These are phyloP conservation scores for Epichloe aotearoae DNA, from an alignment of 2,329 filamentous ascomycete species.

Conservation along the genomic window DNA sequence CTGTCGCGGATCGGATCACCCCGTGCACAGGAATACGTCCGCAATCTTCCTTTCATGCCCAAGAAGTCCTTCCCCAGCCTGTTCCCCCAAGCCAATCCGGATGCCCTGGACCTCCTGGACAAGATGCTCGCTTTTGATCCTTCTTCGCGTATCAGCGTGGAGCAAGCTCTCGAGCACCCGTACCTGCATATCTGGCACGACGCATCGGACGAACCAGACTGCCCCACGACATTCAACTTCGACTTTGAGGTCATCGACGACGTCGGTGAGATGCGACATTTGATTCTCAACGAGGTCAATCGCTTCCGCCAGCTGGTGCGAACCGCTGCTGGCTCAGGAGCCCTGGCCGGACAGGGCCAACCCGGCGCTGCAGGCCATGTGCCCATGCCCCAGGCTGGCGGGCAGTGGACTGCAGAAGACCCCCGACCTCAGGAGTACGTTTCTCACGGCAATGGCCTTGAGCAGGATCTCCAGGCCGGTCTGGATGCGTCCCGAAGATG, in stretches of 20 bases:
- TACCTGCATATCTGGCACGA: slow-evolving; percentile 99
- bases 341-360: slow-evolving; percentile 22
- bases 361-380: slow-evolving; percentile 29
- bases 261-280: slow-evolving; percentile 84
- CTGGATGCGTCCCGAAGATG: slow-evolving; percentile 18
- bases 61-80: slow-evolving; percentile 81
- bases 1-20: slow-evolving; percentile 87
- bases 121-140: slow-evolving; percentile 97
- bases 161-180: slow-evolving; percentile 88
- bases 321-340: slow-evolving; percentile 30
- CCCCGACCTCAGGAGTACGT: slow-evolving; percentile 47
- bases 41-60: slow-evolving; percentile 87
- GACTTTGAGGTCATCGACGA: slow-evolving; percentile 97
- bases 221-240: slow-evolving; percentile 93
- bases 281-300: slow-evolving; percentile 92
- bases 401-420: slow-evolving; percentile 46
- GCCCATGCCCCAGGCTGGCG: slow-evolving; percentile 36
- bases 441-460: slow-evolving; percentile 34
- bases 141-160: slow-evolving; percentile 81
- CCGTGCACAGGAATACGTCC: slow-evolving; percentile 93
- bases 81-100: slow-evolving; percentile 86
- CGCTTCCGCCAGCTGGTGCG: slow-evolving; percentile 60
- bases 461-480: slow-evolving; percentile 44
- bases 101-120: slow-evolving; percentile 89
- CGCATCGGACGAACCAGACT: slow-evolving; percentile 85